A percentile compares a stretch with the other conserved stretches of the same genome.
phyloP scores from a whole-genome alignment of 306 rosid genomes.

The Prunus fruticosa region DNA sequence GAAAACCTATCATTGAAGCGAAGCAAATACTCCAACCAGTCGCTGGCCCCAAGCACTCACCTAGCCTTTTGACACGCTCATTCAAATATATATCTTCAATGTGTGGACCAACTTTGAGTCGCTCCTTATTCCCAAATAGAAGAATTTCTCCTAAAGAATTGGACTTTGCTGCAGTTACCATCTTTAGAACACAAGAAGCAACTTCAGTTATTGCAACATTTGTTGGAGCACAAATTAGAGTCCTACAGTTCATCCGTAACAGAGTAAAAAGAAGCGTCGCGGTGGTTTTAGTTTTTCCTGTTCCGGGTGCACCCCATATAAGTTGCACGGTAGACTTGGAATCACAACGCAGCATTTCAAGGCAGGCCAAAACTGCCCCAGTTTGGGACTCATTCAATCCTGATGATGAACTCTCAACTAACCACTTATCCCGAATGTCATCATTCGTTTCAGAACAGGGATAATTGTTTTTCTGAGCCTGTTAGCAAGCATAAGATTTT shows the following conservation, averaged over 20 bases:
- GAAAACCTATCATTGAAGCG: slow-evolving; percentile 50
- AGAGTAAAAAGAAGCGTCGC: slow-evolving; percentile 45
- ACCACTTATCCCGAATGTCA: background rate
- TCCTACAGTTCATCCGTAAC: slow-evolving; percentile 40
- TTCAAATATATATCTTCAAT: slow-evolving; percentile 57
- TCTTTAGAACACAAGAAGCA: slow-evolving; percentile 50
- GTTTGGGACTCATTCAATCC: slow-evolving; percentile 58
- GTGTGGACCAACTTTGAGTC: slow-evolving; percentile 53
- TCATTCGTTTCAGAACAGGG: slow-evolving; percentile 4
- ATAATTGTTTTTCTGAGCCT: slow-evolving; percentile 40
- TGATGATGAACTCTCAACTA: slow-evolving; percentile 13
- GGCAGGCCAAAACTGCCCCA: slow-evolving; percentile 47
- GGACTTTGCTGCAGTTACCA: slow-evolving; percentile 36
- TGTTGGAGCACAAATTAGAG: slow-evolving; percentile 76
- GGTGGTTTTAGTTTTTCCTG: slow-evolving; percentile 67
- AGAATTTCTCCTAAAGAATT: slow-evolving; percentile 49
- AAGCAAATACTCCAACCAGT: slow-evolving; percentile 61
- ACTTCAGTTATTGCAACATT: slow-evolving; percentile 69
- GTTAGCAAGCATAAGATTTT: slow-evolving; percentile 19
- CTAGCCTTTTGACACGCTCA: slow-evolving; percentile 50
- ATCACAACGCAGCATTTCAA: slow-evolving; percentile 29
- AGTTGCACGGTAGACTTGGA: slow-evolving; percentile 45
- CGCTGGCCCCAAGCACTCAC: slow-evolving; percentile 35
- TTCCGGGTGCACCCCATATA: slow-evolving; percentile 90
- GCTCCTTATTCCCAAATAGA: slow-evolving; percentile 63